Conservation (phyloP, 2,329 filamentous ascomycete genomes). For the Scopulariopsis brevicaulis region DNA sequence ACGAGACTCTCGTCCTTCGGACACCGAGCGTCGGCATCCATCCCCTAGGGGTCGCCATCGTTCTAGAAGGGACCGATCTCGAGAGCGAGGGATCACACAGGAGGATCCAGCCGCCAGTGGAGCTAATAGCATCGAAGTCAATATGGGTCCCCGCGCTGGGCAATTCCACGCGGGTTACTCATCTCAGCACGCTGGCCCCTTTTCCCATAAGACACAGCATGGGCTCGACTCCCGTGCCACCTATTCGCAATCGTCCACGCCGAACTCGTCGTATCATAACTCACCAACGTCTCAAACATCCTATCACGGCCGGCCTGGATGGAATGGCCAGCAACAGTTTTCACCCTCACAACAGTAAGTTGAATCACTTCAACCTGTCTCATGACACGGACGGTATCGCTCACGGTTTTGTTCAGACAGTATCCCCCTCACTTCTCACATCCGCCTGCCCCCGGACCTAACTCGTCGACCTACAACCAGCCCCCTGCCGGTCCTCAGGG, state of each 20-base stretch:
- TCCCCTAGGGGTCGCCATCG: slow-evolving; percentile 14
- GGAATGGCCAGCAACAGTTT: slow-evolving; percentile 23
- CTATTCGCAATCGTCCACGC: slow-evolving; percentile 30
- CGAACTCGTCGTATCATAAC: slow-evolving; percentile 29
- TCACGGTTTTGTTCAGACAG: background rate
- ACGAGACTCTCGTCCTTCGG: slow-evolving; percentile 8
- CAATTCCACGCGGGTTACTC: background rate
- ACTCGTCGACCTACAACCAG: slow-evolving; percentile 1
- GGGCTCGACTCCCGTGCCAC: slow-evolving; percentile 20
- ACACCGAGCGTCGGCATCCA: slow-evolving; percentile 12
- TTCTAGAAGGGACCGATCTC: slow-evolving; percentile 20
- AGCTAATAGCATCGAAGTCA: slow-evolving; percentile 37
- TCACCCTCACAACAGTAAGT: slow-evolving; percentile 28
- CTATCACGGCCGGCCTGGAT: slow-evolving; percentile 24
- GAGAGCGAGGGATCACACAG: slow-evolving; percentile 25
- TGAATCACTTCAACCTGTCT: background rate
- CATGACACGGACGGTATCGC: background rate
- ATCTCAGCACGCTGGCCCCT: slow-evolving; percentile 10
- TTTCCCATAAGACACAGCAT: slow-evolving; percentile 23
- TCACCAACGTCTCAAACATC: slow-evolving; percentile 31
- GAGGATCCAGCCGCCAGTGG: slow-evolving; percentile 23
- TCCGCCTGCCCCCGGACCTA: background rate
- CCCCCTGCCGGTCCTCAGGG: background rate
- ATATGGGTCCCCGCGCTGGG: slow-evolving; percentile 29
- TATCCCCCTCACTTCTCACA: background rate